Evolutionary conservation across 352 stramenopile genomes (phyloP).

Genomic region (Globisporangium paroecandrum): DNA sequence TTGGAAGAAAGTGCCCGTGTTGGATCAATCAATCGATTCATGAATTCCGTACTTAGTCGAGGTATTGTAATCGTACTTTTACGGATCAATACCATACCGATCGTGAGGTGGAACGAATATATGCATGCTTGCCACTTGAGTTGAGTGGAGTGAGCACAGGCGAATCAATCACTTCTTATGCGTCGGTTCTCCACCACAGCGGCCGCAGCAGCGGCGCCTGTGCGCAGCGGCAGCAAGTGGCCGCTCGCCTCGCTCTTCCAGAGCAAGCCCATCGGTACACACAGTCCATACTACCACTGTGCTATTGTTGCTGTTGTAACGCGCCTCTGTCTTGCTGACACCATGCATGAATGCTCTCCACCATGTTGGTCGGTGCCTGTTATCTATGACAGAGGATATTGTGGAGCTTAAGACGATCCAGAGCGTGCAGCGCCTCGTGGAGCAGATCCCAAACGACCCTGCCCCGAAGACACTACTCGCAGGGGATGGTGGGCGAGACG

Average conservation of each 20-base stretch:
- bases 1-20: no score
- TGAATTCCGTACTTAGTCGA: background rate
- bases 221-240: slow-evolving; percentile 17
- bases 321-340: background rate
- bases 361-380: background rate
- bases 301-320: background rate
- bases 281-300: background rate
- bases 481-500: background rate
- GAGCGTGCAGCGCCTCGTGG: slow-evolving; percentile 47
- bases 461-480: background rate
- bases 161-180: slow-evolving; percentile 19
- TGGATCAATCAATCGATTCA: no score
- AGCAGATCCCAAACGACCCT: slow-evolving; percentile 28
- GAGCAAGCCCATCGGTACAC: slow-evolving; percentile 30
- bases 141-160: slow-evolving; percentile 12
- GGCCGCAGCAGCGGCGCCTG: slow-evolving; percentile 12
- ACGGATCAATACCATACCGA: background rate
- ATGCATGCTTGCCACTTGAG: background rate
- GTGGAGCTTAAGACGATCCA: slow-evolving; percentile 56
- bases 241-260: slow-evolving; percentile 34
- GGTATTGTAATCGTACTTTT: slow-evolving; percentile 3
- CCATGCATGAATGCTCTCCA: background rate
- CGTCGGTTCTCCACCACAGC: slow-evolving; percentile 28
- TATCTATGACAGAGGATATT: slow-evolving; percentile 30
- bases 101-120: no score